Conservation (phyloP, 345 rosid species). For the Linum trigynum region DNA sequence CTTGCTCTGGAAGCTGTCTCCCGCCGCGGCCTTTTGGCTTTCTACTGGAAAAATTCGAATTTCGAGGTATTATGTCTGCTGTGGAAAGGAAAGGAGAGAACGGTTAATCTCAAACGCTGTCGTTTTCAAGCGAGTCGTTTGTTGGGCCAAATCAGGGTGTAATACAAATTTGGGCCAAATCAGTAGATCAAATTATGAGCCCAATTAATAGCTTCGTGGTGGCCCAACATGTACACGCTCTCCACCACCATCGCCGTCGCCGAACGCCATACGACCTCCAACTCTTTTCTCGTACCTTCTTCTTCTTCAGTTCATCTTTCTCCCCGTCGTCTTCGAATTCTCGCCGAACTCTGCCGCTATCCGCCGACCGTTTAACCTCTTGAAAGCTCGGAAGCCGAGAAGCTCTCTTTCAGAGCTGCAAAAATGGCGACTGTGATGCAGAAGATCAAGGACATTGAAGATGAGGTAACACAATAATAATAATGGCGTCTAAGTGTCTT, state of each 20-base stretch:
- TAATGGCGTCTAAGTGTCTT: background rate
- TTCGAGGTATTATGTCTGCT: no score
- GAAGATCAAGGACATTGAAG: conserved; percentile 89
- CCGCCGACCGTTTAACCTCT: background rate
- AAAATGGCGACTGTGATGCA: conserved; percentile 76
- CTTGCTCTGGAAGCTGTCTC: background rate
- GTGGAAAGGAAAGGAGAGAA: no score
- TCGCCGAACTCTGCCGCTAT: background rate
- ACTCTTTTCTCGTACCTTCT: background rate
- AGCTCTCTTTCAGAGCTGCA: conserved; percentile 7
- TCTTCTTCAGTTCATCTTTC: background rate
- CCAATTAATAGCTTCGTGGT: background rate
- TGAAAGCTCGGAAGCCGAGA: background rate
- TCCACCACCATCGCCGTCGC: background rate
- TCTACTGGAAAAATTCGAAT: no score
- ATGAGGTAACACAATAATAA: conserved; percentile 38
- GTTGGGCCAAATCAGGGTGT: no score
- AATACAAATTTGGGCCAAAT: no score
- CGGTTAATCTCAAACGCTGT: no score
- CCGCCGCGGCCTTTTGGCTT: background rate
- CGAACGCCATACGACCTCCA: background rate
- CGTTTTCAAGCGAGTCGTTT: no score
- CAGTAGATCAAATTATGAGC: background rate
- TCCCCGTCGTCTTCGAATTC: background rate
- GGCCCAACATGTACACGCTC: background rate